A percentile compares a stretch with the other conserved stretches of the same genome.
Evolutionary conservation across 2,329 filamentous ascomycete species (phyloP).

Genomic region (Alternaria brassicicola): DNA sequence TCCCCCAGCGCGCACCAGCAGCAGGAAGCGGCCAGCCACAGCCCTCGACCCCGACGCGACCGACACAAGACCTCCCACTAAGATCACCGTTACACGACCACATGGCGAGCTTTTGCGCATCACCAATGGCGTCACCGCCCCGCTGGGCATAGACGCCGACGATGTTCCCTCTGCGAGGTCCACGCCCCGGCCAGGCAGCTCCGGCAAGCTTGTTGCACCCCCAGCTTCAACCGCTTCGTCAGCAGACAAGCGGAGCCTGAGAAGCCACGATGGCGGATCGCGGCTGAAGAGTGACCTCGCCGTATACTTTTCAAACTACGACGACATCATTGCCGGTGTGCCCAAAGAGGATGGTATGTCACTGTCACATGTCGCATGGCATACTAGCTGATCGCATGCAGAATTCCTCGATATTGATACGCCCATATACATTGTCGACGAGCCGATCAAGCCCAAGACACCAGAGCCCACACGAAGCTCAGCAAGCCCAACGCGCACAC

Average conservation of each 20-base stretch:
- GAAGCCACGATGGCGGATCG: constrained; percentile 81
- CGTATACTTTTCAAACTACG: constrained; percentile 90
- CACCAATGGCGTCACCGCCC: constrained; percentile 51
- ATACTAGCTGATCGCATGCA: constrained; percentile 48
- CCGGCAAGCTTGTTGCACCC: constrained; percentile 31
- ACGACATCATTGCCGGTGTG: constrained; percentile 88
- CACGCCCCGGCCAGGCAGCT: constrained; percentile 39
- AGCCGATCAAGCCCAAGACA: constrained; percentile 48
- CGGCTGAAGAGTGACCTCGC: constrained; percentile 91
- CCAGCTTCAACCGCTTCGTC: constrained; percentile 14
- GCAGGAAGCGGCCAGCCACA: constrained; percentile 41
- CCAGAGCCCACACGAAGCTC: constrained; percentile 31
- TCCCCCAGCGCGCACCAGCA: constrained; percentile 29
- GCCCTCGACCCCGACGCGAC: constrained; percentile 31
- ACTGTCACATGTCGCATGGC: constrained; percentile 12
- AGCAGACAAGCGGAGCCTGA: constrained; percentile 74
- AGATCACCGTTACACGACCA: constrained; percentile 52
- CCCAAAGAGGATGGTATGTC: constrained; percentile 74
- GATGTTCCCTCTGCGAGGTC: constrained; percentile 39
- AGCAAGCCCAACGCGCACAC: constrained; percentile 32
- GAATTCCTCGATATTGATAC: constrained; percentile 77
- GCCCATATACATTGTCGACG: constrained; percentile 72
- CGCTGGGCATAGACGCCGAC: constrained; percentile 44
- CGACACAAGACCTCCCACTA: constrained; percentile 49
- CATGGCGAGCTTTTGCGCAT: constrained; percentile 51